phyloP scores from a whole-genome alignment of 148 eudicot genomes.

The Suaeda aralocaspica region DNA sequence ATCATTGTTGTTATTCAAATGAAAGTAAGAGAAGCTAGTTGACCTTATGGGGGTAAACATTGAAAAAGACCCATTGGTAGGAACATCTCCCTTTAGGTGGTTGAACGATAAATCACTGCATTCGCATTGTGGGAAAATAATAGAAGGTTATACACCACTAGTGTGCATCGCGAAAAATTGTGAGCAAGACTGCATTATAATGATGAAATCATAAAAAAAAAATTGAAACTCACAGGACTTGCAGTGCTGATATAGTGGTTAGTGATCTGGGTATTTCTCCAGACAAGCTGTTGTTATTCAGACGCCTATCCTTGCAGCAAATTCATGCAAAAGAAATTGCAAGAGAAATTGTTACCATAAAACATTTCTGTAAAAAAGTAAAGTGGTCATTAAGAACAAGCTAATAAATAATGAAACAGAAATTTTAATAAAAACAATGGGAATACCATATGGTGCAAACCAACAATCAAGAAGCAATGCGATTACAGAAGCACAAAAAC shows the following conservation, averaged over 20 bases:
- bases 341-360: constrained; percentile 4
- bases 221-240: constrained; percentile 65
- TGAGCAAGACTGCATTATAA: background rate
- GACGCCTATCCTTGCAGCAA: constrained; percentile 57
- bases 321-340: constrained; percentile 24
- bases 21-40: constrained; percentile 18
- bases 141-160: constrained; percentile 9
- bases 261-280: constrained; percentile 56
- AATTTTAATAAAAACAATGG: background rate
- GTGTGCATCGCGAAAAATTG: background rate
- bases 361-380: background rate
- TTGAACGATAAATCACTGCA: constrained; percentile 81
- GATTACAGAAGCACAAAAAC: too few relatives aligned
- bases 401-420: background rate
- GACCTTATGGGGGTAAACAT: constrained; percentile 80
- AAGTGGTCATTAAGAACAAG: background rate
- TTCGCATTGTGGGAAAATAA: constrained; percentile 15
- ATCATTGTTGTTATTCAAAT: background rate
- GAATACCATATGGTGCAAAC: too few relatives aligned
- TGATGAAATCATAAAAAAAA: background rate
- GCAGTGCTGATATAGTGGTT: constrained; percentile 44
- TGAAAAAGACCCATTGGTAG: constrained; percentile 75
- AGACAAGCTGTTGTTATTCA: constrained; percentile 67
- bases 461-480: too few relatives aligned
- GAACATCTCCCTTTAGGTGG: constrained; percentile 47